Conservation (phyloP, 768 basidiomycete species). For the Boletus vermiculosoides region DNA sequence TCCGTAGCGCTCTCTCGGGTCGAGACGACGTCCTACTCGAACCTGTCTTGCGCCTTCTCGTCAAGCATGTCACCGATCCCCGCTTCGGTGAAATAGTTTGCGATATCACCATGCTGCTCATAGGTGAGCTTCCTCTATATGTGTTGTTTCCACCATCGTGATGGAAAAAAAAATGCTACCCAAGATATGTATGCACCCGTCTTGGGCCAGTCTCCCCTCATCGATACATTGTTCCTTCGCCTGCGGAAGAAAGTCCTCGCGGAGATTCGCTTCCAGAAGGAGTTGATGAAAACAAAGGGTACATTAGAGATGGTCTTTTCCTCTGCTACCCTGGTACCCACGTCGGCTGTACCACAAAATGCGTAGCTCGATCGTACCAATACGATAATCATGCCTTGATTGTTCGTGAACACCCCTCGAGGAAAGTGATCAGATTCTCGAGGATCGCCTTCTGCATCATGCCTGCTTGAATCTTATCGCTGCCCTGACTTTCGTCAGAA, state of each 20-base stretch:
- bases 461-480: conserved; percentile 35
- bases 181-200: conserved; percentile 90
- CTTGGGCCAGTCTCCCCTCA: conserved; percentile 90
- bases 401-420: conserved; percentile 37
- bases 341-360: conserved; percentile 14
- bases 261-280: conserved; percentile 86
- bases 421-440: conserved; percentile 61
- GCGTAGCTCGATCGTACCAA: conserved; percentile 13
- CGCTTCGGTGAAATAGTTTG: conserved; percentile 90
- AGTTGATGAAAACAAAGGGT: conserved; percentile 78
- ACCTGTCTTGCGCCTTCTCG: conserved; percentile 81
- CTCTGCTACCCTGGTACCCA: conserved; percentile 42
- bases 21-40: conserved; percentile 93
- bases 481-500: conserved; percentile 22
- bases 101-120: conserved; percentile 74
- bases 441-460: conserved; percentile 68
- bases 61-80: conserved; percentile 84
- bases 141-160: background rate
- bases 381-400: background rate
- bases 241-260: conserved; percentile 80
- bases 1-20: conserved; percentile 80
- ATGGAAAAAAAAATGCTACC: conserved; percentile 1
- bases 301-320: conserved; percentile 90
- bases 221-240: conserved; percentile 81
- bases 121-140: conserved; percentile 56